A percentile compares a stretch with the other conserved stretches of the same genome.
Evolutionary conservation across 2,329 filamentous ascomycete genomes (phyloP).

Genomic region (Fusarium armeniacum): DNA sequence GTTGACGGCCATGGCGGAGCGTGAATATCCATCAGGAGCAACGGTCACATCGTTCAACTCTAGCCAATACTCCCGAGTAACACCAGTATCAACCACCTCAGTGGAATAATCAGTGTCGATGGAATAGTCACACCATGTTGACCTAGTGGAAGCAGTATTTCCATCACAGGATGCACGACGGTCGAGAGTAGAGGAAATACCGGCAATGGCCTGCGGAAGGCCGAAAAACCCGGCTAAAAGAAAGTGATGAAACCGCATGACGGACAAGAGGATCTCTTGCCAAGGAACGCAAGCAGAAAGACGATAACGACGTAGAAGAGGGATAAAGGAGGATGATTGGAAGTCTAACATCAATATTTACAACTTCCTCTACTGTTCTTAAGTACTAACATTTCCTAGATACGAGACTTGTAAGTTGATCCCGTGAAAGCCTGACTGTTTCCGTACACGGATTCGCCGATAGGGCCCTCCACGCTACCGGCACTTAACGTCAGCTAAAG

Average conservation of each 20-base stretch:
- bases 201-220: neutral
- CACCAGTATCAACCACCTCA: slow-evolving; percentile 61
- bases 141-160: slow-evolving; percentile 14
- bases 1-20: slow-evolving; percentile 64
- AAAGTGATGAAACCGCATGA: neutral
- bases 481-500: neutral
- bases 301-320: neutral
- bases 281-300: fast-evolving
- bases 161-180: neutral
- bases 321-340: neutral
- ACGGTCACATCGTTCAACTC: slow-evolving; percentile 57
- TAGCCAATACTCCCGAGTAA: slow-evolving; percentile 65
- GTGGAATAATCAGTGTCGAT: slow-evolving; percentile 63
- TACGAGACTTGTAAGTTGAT: neutral
- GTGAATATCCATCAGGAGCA: slow-evolving; percentile 62
- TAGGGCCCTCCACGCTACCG: neutral
- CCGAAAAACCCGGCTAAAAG: neutral
- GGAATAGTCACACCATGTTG: slow-evolving; percentile 63
- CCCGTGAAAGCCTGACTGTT: neutral
- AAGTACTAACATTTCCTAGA: neutral
- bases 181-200: neutral
- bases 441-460: neutral
- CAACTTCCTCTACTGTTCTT: neutral
- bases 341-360: neutral
- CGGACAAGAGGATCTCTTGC: too few species aligned